phyloP scores from a whole-genome alignment of 768 basidiomycete genomes.

The Calvatia gigantea region DNA sequence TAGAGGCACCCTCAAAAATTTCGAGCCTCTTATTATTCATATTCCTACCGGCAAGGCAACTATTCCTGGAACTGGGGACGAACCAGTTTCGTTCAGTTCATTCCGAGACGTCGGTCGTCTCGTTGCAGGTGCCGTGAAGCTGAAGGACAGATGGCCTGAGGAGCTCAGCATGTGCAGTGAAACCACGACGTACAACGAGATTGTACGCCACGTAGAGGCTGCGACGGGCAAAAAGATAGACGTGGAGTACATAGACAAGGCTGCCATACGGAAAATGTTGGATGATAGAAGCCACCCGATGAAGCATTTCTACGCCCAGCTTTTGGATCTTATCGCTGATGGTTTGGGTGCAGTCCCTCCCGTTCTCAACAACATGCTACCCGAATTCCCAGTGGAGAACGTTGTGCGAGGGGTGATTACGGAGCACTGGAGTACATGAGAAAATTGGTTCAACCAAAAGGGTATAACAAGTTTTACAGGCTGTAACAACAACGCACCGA shows the following conservation, averaged over 20 bases:
- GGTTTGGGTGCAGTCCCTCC: not conserved
- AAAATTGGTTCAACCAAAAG: no score
- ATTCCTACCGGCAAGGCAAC: not conserved
- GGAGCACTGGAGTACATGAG: not conserved
- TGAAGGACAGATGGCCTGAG: slow-evolving; percentile 1
- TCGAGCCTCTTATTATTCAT: not conserved
- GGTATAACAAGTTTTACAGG: no score
- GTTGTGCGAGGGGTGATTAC: not conserved
- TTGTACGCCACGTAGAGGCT: not conserved
- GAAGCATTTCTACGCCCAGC: not conserved
- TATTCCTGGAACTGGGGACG: slow-evolving; percentile 7
- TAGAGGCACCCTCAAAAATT: not conserved
- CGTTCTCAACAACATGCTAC: not conserved
- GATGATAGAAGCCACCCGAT: not conserved
- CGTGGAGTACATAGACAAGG: not conserved
- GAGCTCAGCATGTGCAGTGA: slow-evolving; percentile 6
- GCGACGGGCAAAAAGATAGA: not conserved
- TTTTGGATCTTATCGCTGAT: not conserved
- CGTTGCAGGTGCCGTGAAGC: not conserved
- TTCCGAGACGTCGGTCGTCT: not conserved
- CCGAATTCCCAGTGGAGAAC: not conserved
- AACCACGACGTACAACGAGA: not conserved
- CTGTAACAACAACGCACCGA: no score
- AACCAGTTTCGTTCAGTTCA: not conserved
- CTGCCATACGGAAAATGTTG: not conserved